phyloP scores from a whole-genome alignment of 805 yeast species.

The Candida easanensis region DNA sequence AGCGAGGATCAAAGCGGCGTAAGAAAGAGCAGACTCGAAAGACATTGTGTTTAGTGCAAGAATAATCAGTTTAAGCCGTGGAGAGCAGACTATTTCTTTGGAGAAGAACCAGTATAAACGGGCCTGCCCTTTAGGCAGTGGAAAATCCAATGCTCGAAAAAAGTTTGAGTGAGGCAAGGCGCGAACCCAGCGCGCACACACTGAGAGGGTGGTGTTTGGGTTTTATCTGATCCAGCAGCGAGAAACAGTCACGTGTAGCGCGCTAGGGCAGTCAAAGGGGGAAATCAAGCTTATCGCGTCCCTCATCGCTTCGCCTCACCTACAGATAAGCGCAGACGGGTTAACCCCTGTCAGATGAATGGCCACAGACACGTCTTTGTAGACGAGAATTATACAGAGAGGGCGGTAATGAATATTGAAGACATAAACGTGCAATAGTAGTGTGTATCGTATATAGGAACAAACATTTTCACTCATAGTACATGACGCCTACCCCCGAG shows the following conservation, averaged over 20 bases:
- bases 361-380: too few species aligned
- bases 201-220: slow-evolving; percentile 10
- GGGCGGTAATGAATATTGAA: too few species aligned
- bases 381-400: too few species aligned
- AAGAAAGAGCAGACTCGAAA: slow-evolving; percentile 75
- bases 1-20: slow-evolving; percentile 93
- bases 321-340: background rate
- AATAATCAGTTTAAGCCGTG: slow-evolving; percentile 32
- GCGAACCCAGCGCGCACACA: too few species aligned
- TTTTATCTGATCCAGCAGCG: background rate
- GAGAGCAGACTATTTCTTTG: slow-evolving; percentile 32
- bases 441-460: background rate
- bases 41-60: slow-evolving; percentile 49
- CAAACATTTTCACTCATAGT: background rate
- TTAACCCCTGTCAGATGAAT: too few species aligned
- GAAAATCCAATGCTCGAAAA: slow-evolving; percentile 8
- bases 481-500: background rate
- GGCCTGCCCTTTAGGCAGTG: background rate
- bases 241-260: slow-evolving; percentile 5
- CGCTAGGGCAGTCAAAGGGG: background rate
- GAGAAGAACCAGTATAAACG: background rate
- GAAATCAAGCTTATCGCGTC: background rate
- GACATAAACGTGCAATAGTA: too few species aligned
- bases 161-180: slow-evolving; percentile 2
- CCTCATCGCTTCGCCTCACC: background rate